Percentiles rank a stretch among this genome's conserved stretches.
Evolutionary conservation across 257 asterid species (phyloP).

Genomic region (Solanum microdontum): DNA sequence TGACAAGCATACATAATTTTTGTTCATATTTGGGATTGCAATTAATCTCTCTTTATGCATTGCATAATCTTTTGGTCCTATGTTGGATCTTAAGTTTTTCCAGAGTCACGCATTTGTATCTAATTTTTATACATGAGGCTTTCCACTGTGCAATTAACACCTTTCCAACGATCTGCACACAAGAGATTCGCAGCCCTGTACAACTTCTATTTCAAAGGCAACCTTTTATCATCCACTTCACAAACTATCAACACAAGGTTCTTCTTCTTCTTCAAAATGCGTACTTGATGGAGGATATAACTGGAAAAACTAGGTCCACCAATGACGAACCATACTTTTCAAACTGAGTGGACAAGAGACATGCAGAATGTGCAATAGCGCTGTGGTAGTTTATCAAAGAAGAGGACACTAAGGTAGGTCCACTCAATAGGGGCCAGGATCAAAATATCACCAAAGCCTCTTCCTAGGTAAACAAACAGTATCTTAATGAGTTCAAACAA

Average conservation of each 20-base stretch:
- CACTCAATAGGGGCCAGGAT: neutral
- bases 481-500: neutral
- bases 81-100: neutral
- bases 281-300: neutral
- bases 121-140: neutral
- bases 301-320: neutral
- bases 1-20: neutral
- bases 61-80: neutral
- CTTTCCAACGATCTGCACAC: neutral
- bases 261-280: neutral
- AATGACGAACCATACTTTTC: neutral
- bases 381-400: neutral
- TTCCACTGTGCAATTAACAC: neutral
- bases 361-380: neutral
- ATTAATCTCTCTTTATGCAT: neutral
- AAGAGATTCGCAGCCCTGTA: neutral
- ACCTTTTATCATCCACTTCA: neutral
- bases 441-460: neutral
- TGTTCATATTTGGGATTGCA: neutral
- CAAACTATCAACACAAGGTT: neutral
- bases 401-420: neutral
- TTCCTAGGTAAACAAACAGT: neutral
- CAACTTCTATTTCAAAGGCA: neutral
- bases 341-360: neutral
- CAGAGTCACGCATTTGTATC: neutral